Conservation (phyloP, 2,329 filamentous ascomycete species). For the Coniochaeta hoffmannii region DNA sequence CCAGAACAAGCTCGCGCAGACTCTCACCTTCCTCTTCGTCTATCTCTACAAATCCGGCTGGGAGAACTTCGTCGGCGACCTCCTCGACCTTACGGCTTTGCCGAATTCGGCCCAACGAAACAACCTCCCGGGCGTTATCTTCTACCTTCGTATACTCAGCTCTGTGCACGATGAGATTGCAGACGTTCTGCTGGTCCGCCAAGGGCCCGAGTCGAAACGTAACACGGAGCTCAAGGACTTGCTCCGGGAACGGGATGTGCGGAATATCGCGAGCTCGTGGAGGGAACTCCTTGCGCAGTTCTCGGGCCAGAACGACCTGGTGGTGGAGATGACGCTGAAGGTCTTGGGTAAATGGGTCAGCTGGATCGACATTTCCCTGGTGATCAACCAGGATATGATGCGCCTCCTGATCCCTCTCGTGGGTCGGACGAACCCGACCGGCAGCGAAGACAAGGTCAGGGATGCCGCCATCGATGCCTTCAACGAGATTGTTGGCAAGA, state of each 20-base stretch:
- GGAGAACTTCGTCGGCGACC: slow-evolving; percentile 87
- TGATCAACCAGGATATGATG: slow-evolving; percentile 86
- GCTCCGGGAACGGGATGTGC: slow-evolving; percentile 77
- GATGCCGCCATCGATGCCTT: slow-evolving; percentile 91
- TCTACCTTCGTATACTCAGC: slow-evolving; percentile 82
- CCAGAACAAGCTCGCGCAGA: slow-evolving; percentile 97
- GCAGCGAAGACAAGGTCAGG: slow-evolving; percentile 69
- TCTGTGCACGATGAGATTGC: slow-evolving; percentile 97
- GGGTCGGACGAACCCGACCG: slow-evolving; percentile 58
- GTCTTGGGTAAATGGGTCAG: slow-evolving; percentile 96
- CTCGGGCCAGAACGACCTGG: slow-evolving; percentile 57
- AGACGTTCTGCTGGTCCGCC: slow-evolving; percentile 76
- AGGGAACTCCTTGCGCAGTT: slow-evolving; percentile 81
- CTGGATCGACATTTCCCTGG: slow-evolving; percentile 94
- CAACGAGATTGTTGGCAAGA: slow-evolving; percentile 94
- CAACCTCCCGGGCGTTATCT: slow-evolving; percentile 68
- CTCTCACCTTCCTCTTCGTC: slow-evolving; percentile 87
- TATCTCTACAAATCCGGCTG: slow-evolving; percentile 79
- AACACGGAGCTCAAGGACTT: slow-evolving; percentile 89
- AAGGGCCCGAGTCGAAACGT: slow-evolving; percentile 70
- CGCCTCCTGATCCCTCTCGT: slow-evolving; percentile 79
- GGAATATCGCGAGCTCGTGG: slow-evolving; percentile 84
- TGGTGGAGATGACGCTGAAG: slow-evolving; percentile 83
- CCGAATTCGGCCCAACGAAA: slow-evolving; percentile 53
- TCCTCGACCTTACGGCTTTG: slow-evolving; percentile 65